Evolutionary conservation across 768 basidiomycete genomes (phyloP).

Genomic region (Lactarius quietus): DNA sequence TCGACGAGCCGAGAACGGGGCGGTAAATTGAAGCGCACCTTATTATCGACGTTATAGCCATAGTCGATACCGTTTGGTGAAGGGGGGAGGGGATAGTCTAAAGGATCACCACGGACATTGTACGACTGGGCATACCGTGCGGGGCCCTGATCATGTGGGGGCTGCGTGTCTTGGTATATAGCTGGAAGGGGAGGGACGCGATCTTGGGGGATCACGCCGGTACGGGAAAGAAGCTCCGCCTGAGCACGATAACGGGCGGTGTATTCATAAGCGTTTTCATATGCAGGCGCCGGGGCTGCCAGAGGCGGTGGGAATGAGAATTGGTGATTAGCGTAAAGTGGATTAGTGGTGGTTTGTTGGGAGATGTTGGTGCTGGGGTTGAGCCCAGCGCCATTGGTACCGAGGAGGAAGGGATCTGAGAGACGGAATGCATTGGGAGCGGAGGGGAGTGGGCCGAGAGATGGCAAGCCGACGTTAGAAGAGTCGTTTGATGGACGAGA

Average conservation of each 20-base stretch:
- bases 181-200: constrained; percentile 19
- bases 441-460: constrained; percentile 16
- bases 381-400: background rate
- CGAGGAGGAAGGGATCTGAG: constrained; percentile 23
- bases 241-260: constrained; percentile 46
- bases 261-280: constrained; percentile 36
- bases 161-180: constrained; percentile 23
- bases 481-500: constrained; percentile 23
- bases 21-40: constrained; percentile 12
- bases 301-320: constrained; percentile 20
- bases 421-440: constrained; percentile 18
- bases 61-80: constrained; percentile 19
- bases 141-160: constrained; percentile 13
- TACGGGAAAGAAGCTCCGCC: constrained; percentile 42
- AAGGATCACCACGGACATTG: constrained; percentile 12
- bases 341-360: background rate
- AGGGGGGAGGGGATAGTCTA: constrained; percentile 19
- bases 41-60: constrained; percentile 22
- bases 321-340: constrained; percentile 22
- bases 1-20: background rate
- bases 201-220: constrained; percentile 31
- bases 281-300: constrained; percentile 4
- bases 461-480: constrained; percentile 9
- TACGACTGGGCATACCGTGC: constrained; percentile 18
- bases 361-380: constrained; percentile 6